Base-by-base conservation (phyloP, 2,329 filamentous ascomycete genomes). In the Trichoderma citrinoviride region DNA sequence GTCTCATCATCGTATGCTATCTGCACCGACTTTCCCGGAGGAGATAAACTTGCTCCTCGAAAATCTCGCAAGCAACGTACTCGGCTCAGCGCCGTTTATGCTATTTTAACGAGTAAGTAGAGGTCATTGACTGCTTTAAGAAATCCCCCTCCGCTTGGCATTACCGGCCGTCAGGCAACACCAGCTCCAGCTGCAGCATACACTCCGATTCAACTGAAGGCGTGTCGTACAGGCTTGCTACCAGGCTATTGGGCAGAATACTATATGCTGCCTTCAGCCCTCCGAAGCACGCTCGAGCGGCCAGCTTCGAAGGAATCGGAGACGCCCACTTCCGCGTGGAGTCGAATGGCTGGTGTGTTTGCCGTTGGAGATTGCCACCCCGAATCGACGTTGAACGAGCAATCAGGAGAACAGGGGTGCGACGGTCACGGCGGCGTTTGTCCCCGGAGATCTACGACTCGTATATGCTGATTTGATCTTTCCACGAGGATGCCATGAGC, bases 401-500 rank as follows among this genome's bases (percentile, higher is more conserved):
- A 54, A 23, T 37, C 25, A 54, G 19, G 19, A 46, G 27, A 33
- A 33, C 19, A 43, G 52, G 43, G 43, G 41, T 25, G 27, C 33
- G 21, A n/a, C 57, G 14, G 25, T 21, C 29, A 49, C 27, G 25
- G 57, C 41, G 40, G 25, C 41, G 50, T 53, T 49, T 60, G 55
- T 53, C 25, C 27, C 43, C 5, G 46, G 33, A 41, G 37, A 61
- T 49, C 37, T 61, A 12, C 19, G 33, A 33, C 19, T 21, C n/a
- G 21, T 37, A 25, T 7, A 49, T 58, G 49, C 53, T 15, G 33
- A 41, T 50, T 27, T 47, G 49, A 47, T 49, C 50, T 56, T 37
- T 46, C 64, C 57, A 61, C 55, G 50, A 55, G 58, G 58, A 43
- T 29, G 61, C 61, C 56, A 56, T 65, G 55, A 58, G 56, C 49